These are phyloP conservation scores for Pouteria glomerata DNA, from an alignment of 148 eudicot genomes.

Conservation along the genomic window DNA sequence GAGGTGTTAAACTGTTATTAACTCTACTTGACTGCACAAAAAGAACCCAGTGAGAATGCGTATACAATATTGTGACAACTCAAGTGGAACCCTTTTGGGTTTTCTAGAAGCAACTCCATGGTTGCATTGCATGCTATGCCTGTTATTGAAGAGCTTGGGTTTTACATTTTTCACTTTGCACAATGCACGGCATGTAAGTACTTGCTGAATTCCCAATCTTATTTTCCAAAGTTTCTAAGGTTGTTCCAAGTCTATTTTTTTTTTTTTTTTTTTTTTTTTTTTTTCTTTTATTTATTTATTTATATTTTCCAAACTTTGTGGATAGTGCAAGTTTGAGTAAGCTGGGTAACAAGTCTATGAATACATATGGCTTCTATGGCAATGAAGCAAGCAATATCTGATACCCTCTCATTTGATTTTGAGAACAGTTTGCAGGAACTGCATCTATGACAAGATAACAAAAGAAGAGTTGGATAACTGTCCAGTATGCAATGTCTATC, in stretches of 20 bases:
- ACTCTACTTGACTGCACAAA: no score
- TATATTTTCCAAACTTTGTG: no score
- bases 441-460: constrained; percentile 10
- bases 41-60: no score
- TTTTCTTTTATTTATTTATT: no score
- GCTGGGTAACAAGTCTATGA: no score
- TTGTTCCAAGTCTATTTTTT: no score
- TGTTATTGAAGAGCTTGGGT: not conserved
- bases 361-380: not conserved
- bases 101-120: no score
- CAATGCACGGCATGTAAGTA: not conserved
- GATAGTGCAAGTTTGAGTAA: no score
- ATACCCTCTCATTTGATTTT: not conserved
- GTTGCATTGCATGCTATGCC: not conserved
- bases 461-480: constrained; percentile 4
- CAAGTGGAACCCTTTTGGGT: not conserved
- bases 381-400: not conserved
- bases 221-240: no score
- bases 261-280: no score
- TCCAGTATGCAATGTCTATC: constrained; percentile 10
- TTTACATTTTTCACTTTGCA: not conserved
- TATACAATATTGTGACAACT: not conserved
- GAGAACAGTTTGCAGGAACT: constrained; percentile 11
- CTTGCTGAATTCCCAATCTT: not conserved
- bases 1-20: not conserved